Evolutionary conservation across 106 monocot genomes (phyloP).

Genomic region (Dioscorea zingiberensis): DNA sequence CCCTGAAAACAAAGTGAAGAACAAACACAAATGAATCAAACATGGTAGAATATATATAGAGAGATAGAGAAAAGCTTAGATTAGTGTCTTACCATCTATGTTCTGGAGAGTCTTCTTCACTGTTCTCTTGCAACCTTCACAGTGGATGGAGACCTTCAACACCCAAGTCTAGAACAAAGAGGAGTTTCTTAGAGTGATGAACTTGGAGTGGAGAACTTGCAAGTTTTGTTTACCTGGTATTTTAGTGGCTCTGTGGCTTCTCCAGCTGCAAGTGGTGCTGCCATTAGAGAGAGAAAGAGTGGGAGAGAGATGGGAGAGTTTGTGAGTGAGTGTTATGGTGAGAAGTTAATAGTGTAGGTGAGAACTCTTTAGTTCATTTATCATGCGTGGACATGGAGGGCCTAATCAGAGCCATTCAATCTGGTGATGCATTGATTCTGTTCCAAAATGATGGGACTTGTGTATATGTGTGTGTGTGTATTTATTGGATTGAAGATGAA

Average conservation of each 20-base stretch:
- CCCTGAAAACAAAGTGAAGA: constrained; percentile 27
- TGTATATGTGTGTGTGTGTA: no score
- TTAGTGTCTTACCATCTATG: constrained; percentile 68
- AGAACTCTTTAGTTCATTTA: no score
- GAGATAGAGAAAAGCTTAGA: neutral
- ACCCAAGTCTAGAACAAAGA: constrained; percentile 34
- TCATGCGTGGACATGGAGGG: no score
- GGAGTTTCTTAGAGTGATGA: neutral
- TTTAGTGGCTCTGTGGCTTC: constrained; percentile 29
- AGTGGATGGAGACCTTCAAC: constrained; percentile 76
- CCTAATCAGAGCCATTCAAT: no score
- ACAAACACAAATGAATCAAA: neutral
- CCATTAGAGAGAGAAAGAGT: no score
- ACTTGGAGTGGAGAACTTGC: neutral
- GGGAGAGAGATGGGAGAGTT: no score
- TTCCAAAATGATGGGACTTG: no score
- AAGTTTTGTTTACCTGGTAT: constrained; percentile 29
- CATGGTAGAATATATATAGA: neutral
- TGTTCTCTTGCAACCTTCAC: constrained; percentile 69
- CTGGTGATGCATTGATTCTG: no score
- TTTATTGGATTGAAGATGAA: no score
- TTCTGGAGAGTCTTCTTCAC: constrained; percentile 75
- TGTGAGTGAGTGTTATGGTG: no score
- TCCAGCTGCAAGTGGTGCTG: constrained; percentile 3
- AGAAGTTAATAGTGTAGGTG: no score